These are phyloP conservation scores for Laguncularia racemosa DNA, from an alignment of 345 rosid species.

Conservation along the genomic window DNA sequence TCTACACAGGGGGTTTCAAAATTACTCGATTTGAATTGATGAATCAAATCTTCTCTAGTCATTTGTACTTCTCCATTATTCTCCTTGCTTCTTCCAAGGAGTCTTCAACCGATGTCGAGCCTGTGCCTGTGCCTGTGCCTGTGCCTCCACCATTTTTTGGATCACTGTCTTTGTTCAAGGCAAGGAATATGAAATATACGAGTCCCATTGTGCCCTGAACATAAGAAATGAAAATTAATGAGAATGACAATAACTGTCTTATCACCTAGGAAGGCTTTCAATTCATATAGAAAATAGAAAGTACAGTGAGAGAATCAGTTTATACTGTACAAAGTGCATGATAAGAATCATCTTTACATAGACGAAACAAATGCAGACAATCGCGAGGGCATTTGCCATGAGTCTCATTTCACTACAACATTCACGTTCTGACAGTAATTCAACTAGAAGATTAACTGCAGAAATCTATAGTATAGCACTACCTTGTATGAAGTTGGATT, in stretches of 20 bases:
- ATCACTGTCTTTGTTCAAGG: slow-evolving; percentile 72
- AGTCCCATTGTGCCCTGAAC: slow-evolving; percentile 92
- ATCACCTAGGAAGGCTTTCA: too few relatives aligned
- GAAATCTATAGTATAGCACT: neutral
- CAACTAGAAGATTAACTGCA: neutral
- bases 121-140: slow-evolving; percentile 4
- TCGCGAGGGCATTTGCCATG: neutral
- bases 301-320: too few relatives aligned
- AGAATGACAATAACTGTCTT: too few relatives aligned
- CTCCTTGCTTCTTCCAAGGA: slow-evolving; percentile 73
- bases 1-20: too few relatives aligned
- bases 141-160: slow-evolving; percentile 36
- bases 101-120: slow-evolving; percentile 37
- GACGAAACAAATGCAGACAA: too few relatives aligned
- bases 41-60: slow-evolving; percentile 1
- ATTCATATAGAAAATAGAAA: too few relatives aligned
- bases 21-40: too few relatives aligned
- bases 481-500: neutral
- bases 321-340: too few relatives aligned
- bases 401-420: neutral
- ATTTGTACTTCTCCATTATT: slow-evolving; percentile 95
- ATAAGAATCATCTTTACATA: too few relatives aligned
- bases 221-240: neutral
- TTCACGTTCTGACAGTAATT: neutral
- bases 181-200: slow-evolving; percentile 67